Evolutionary conservation across 2,329 filamentous ascomycete genomes (phyloP).

Genomic region (Daldinia sp.): DNA sequence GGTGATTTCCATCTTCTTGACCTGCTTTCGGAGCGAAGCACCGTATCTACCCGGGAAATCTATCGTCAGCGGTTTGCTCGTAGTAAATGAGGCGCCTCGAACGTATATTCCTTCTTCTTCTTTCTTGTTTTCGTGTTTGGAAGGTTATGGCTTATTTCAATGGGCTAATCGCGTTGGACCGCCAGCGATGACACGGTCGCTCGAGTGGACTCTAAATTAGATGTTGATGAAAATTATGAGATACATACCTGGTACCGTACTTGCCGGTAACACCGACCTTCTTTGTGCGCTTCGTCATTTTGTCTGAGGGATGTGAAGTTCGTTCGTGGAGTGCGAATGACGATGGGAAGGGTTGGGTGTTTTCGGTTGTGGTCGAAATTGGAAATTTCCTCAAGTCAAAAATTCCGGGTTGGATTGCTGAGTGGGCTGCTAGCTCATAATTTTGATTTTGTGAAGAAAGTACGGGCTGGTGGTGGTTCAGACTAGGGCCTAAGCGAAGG

Average conservation of each 20-base stretch:
- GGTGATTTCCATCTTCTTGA: conserved; percentile 99
- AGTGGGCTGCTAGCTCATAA: conserved; percentile 29
- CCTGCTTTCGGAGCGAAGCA: conserved; percentile 98
- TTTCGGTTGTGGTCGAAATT: conserved; percentile 27
- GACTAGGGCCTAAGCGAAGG: conserved; percentile 38
- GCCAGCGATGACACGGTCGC: not conserved
- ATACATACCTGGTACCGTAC: conserved; percentile 91
- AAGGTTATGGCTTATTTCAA: not conserved
- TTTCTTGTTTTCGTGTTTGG: not conserved
- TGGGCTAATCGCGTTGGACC: not conserved
- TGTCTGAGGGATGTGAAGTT: conserved; percentile 35
- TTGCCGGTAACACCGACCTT: conserved; percentile 99
- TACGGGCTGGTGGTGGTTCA: conserved; percentile 19
- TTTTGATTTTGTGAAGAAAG: conserved; percentile 31
- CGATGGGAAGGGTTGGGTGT: conserved; percentile 29
- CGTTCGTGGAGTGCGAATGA: conserved; percentile 29
- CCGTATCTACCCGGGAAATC: conserved; percentile 73
- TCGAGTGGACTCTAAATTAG: not conserved
- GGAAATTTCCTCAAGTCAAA: conserved; percentile 31
- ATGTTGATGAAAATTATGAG: conserved; percentile 36
- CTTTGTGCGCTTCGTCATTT: conserved; percentile 77
- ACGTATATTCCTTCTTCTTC: no score
- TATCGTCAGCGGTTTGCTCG: conserved; percentile 21
- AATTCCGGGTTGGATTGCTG: conserved; percentile 18
- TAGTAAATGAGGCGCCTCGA: not conserved